Evolutionary conservation across 1,139 yeast genomes (phyloP), one percentile per base, ranked within the genome.

Genomic region (Suhomyces maxii): DNA sequence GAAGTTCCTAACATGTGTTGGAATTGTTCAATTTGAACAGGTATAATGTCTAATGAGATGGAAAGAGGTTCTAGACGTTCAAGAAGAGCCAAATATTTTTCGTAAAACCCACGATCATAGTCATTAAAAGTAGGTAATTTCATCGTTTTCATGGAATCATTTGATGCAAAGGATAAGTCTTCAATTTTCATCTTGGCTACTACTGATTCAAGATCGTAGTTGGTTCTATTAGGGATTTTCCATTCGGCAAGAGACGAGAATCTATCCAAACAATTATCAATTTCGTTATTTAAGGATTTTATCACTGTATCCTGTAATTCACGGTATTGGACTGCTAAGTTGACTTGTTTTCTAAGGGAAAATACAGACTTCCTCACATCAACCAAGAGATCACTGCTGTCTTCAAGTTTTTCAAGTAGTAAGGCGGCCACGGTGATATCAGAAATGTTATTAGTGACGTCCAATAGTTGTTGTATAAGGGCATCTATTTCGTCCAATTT

Each of bases 281-380:
- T 69, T 52, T 84, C 88, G 14, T 60, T 59, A 33, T 73, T 72
- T 30, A 85, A 71, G 1, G 83, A 75, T 11, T 68, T 68, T 51
- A 86, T 71, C 26, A 84, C 80, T 34, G 68, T 68, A 39, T 72
- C 72, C 44, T 71, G 73, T 34, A 86, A 69, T 55, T 86, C 95
- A 43, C 73, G 67, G 64, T 76, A 84, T 50, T 82, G 84, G 10
- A 76, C 67, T 1, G 86, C 73, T 8, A 84, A 65, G 48, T 80
- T 86, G 9, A 83, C 67, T 42, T 70, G 71, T 36, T 66, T 64
- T 55, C 80, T 77, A 33, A 73, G 60, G 1, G 65, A 53, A 7
- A 70, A 58, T 7, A 75, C 53, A 39, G 63, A 52, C 41, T 71
- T 69, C 53, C 76, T 74, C 26, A 76, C 69, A 5, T 70, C 71